These are phyloP conservation scores for Erodium texanum DNA, from an alignment of 441 rosid genomes.

Conservation along the genomic window DNA sequence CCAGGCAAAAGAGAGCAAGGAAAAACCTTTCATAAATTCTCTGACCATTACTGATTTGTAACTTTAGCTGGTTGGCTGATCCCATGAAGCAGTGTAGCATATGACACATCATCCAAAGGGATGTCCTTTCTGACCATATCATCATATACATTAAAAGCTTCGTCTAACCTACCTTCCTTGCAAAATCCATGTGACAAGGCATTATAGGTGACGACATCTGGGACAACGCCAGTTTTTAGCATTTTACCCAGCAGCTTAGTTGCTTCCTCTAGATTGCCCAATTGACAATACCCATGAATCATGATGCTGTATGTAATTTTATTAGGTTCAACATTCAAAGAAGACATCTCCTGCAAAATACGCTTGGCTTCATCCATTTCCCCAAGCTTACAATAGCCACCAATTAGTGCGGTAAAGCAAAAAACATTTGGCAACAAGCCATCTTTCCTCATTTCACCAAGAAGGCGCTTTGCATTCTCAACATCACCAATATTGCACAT, in stretches of 20 bases:
- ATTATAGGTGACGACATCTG: constrained; percentile 47
- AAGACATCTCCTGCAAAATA: constrained; percentile 42
- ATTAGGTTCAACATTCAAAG: constrained; percentile 34
- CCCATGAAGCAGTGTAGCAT: constrained; percentile 42
- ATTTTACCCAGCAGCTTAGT: constrained; percentile 38
- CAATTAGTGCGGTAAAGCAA: constrained; percentile 49
- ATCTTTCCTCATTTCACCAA: constrained; percentile 39
- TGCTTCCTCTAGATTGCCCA: constrained; percentile 44
- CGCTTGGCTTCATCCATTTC: constrained; percentile 39
- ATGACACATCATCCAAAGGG: constrained; percentile 36
- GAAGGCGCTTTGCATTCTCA: constrained; percentile 35
- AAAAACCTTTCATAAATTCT: constrained; percentile 8
- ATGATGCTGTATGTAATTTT: constrained; percentile 51
- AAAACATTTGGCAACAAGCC: constrained; percentile 41
- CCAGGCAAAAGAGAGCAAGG: neutral
- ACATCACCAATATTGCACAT: constrained; percentile 39
- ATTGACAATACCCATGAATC: constrained; percentile 46
- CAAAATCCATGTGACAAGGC: constrained; percentile 39
- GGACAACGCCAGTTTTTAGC: constrained; percentile 39
- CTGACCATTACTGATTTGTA: constrained; percentile 26
- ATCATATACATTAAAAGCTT: constrained; percentile 33
- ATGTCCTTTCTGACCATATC: constrained; percentile 20
- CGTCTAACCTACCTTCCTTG: constrained; percentile 38
- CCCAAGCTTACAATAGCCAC: constrained; percentile 49
- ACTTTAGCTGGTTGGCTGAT: constrained; percentile 27